Conservation (phyloP, 352 stramenopile genomes). For the Blastocystis sp. region DNA sequence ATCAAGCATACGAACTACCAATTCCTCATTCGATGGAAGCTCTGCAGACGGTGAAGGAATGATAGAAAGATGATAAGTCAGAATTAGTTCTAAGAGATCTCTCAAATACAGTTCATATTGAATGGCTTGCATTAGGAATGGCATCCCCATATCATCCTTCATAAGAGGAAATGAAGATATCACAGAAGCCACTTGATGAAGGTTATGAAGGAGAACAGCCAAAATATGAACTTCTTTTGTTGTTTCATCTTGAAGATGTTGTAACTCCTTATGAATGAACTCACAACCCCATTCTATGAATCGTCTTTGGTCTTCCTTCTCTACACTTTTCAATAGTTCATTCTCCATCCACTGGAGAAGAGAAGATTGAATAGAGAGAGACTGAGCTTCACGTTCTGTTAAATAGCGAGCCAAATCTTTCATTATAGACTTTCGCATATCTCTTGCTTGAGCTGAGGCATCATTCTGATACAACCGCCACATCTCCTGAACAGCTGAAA, state of each 20-base stretch:
- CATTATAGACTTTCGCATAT: background rate
- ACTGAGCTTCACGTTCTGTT: background rate
- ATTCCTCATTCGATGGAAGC: constrained; percentile 16
- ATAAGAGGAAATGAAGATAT: background rate
- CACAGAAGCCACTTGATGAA: background rate
- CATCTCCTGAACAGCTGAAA: background rate
- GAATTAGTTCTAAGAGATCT: background rate
- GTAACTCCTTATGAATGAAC: constrained; percentile 3
- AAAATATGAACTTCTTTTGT: background rate
- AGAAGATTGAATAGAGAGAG: background rate
- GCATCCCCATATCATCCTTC: background rate
- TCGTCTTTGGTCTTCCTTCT: background rate
- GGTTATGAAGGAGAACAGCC: background rate
- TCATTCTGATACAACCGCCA: background rate
- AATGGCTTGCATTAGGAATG: background rate
- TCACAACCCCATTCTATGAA: background rate
- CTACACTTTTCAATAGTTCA: background rate
- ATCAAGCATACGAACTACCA: constrained; percentile 11
- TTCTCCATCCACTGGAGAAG: constrained; percentile 19
- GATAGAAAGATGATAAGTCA: background rate
- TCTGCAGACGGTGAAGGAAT: background rate
- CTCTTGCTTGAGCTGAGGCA: background rate
- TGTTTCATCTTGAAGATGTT: too few species aligned
- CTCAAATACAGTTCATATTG: background rate
- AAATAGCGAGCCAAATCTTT: background rate